Percentiles rank a stretch among this genome's conserved stretches.
phyloP scores from a whole-genome alignment of 805 yeast genomes.

The Saccharomycopsis fermentans region DNA sequence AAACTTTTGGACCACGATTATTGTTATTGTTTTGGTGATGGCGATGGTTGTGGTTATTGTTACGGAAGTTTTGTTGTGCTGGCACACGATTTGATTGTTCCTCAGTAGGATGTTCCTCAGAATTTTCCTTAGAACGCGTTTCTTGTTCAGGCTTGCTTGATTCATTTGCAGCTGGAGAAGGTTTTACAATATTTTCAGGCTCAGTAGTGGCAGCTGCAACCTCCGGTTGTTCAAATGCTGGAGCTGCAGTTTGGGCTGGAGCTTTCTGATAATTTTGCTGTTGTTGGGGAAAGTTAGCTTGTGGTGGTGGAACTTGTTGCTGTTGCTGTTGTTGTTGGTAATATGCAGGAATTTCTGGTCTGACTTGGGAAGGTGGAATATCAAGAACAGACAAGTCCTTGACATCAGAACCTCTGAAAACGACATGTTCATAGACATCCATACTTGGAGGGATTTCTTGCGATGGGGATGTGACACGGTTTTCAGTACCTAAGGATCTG shows the following conservation, averaged over 20 bases:
- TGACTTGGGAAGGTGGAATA: slow-evolving; percentile 50
- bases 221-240: neutral
- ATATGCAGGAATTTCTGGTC: slow-evolving; percentile 33
- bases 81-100: neutral
- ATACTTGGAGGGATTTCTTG: slow-evolving; percentile 63
- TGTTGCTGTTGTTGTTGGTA: slow-evolving; percentile 14
- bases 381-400: slow-evolving; percentile 82
- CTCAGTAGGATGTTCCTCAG: neutral
- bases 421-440: slow-evolving; percentile 64
- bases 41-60: neutral
- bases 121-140: neutral
- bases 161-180: neutral
- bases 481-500: slow-evolving; percentile 85
- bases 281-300: neutral
- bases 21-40: slow-evolving; percentile 1
- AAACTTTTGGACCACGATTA: slow-evolving; percentile 21
- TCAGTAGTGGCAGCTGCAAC: slow-evolving; percentile 16
- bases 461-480: slow-evolving; percentile 61
- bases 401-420: slow-evolving; percentile 86
- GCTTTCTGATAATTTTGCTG: neutral
- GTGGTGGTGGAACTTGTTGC: slow-evolving; percentile 14
- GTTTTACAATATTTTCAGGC: neutral
- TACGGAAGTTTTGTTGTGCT: slow-evolving; percentile 6
- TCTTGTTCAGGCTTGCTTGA: neutral
- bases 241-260: neutral